Percentiles rank a stretch among this genome's conserved stretches.
Conservation (phyloP, 2,329 filamentous ascomycete species). For the Boeremia lycopersici region DNA sequence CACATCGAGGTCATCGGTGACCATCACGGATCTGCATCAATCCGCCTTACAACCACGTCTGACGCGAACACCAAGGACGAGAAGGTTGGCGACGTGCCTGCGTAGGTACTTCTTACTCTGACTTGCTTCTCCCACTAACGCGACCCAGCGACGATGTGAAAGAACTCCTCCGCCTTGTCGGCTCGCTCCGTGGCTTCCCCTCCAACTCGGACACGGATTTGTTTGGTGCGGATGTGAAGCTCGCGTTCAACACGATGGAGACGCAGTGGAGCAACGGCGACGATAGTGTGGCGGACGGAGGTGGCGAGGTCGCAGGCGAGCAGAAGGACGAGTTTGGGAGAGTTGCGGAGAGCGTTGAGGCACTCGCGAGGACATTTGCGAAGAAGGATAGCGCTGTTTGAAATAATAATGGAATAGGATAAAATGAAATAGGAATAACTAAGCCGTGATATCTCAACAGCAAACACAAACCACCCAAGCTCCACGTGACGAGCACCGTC, state of each 20-base stretch:
- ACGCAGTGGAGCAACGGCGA: constrained; percentile 52
- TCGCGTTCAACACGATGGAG: constrained; percentile 52
- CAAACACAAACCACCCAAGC: neutral
- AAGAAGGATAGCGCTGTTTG: constrained; percentile 49
- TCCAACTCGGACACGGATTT: constrained; percentile 47
- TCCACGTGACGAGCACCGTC: neutral
- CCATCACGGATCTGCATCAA: constrained; percentile 48
- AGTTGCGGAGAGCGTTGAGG: constrained; percentile 51
- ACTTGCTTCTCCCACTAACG: neutral
- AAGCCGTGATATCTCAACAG: neutral
- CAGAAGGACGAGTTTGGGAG: constrained; percentile 53
- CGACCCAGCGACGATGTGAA: constrained; percentile 44
- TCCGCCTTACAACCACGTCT: constrained; percentile 41
- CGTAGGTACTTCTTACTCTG: constrained; percentile 17
- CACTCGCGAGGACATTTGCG: constrained; percentile 49
- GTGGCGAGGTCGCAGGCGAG: constrained; percentile 46
- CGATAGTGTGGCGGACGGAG: constrained; percentile 40
- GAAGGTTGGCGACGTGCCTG: constrained; percentile 48
- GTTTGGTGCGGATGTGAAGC: constrained; percentile 47
- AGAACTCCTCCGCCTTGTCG: constrained; percentile 49
- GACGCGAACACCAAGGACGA: constrained; percentile 30
- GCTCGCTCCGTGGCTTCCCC: constrained; percentile 49
- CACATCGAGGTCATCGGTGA: constrained; percentile 51
- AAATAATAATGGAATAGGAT: neutral
- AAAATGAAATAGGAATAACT: no score